A percentile compares a stretch with the other conserved stretches of the same genome.
These are phyloP conservation scores for Aureobasidium sp. DNA, from an alignment of 2,329 filamentous ascomycete genomes.

Conservation along the genomic window DNA sequence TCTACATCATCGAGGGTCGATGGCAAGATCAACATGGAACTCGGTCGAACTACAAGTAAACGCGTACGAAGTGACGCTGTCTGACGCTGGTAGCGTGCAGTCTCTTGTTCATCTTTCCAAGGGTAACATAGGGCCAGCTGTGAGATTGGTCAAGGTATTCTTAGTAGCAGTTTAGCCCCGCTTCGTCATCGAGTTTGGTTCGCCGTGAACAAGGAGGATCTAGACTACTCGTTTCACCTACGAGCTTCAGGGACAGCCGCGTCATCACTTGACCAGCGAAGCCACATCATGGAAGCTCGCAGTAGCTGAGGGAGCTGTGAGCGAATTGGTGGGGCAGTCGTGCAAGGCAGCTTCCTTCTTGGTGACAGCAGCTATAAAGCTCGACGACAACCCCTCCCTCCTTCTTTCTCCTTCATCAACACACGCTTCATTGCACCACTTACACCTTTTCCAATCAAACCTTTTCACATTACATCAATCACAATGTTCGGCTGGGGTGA, in stretches of 20 bases:
- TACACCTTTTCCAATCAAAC: conserved; percentile 4
- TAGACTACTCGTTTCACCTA: conserved; percentile 9
- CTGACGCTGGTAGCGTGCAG: neutral
- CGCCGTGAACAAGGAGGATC: neutral
- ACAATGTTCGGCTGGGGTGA: conserved; percentile 41
- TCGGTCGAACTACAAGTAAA: neutral
- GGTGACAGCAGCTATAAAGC: neutral
- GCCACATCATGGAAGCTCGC: conserved; percentile 6
- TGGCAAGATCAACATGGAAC: neutral
- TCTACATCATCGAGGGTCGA: neutral
- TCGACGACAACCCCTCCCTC: conserved; percentile 14
- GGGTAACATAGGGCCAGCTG: neutral
- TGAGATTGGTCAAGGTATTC: neutral
- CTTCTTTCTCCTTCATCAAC: conserved; percentile 34
- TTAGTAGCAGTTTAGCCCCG: neutral
- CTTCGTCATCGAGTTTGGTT: neutral
- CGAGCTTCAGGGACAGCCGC: neutral
- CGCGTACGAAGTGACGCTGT: neutral
- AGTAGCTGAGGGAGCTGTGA: neutral
- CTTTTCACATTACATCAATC: conserved; percentile 14
- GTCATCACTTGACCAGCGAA: conserved; percentile 6
- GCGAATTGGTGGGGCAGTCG: conserved; percentile 4
- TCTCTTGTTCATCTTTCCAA: neutral
- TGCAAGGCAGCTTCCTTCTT: neutral
- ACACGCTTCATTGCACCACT: conserved; percentile 6